Evolutionary conservation across 768 basidiomycete genomes (phyloP), one percentile per base, ranked within the genome.

Genomic region (Phlegmacium glaucopus): DNA sequence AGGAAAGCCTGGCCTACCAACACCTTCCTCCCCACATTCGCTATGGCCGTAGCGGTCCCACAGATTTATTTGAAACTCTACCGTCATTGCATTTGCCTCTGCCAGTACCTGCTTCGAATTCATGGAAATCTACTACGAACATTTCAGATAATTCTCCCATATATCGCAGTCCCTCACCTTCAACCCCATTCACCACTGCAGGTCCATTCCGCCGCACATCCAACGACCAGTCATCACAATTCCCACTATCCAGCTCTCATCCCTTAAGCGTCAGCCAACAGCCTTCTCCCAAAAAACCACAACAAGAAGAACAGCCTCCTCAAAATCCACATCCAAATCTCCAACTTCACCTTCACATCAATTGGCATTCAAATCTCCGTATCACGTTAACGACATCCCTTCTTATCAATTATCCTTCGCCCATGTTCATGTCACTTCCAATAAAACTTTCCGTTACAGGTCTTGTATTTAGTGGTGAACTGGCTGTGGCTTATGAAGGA

Each of bases 391-490:
- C 90, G 26, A 98, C 96, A 0, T 94, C 92, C 8, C 77, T 98
- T 22, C 80, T 94, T 51, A 94, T 99, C 67, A 96, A 99, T 68
- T 97, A 98, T 64, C 96, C 96, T 5, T 93, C 93, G 0, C 86
- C 87, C 0, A 80, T 87, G 63, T 98, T 99, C 76, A 97, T 99
- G 94, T 85, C 90, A 11, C 78, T 99, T 18, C 96, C 96, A 6
- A 90, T 99, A 65, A 87, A 90, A 59, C 83, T 98, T 45, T 87
- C 85, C n/a, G 81, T 98, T 22, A 94, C 87, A 0, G 90, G 91
- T 1, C 74, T 98, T 48, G 73, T 93, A 11, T 90, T 98, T 65
- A 77, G 78, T 10, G 91, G 90, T 48, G 90, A 95, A 58, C 70
- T 98, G 38, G 87, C 90, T 8, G 78, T 97, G 29, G 96, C 95